Evolutionary conservation across 495 filamentous ascomycete species (phyloP), one percentile per base, ranked within the genome.

Genomic region (Penicillium nucicola): DNA sequence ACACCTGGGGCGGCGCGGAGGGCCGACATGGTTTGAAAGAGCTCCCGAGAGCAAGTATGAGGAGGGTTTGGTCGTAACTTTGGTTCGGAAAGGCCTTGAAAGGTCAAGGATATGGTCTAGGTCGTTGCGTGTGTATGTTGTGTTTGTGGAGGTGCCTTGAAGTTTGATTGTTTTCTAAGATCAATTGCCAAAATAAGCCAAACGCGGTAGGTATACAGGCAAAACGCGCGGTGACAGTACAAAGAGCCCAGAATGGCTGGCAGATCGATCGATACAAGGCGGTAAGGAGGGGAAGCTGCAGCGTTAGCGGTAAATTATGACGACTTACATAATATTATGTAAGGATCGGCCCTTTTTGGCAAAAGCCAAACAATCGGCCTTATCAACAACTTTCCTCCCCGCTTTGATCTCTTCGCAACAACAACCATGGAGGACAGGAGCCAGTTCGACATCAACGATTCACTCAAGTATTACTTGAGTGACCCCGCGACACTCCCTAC

Each of bases 391-490:
- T 34, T 55, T 35, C 37, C 53, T 55, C 56, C 52, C 54, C 54
- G 42, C 53, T 32, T 42, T 49, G 45, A 40, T 28, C 46, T 52
- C 50, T 38, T 48, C 42, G 30, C 45, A 44, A 45, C 45, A 53
- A 56, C 63, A 66, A 75, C 56, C 58, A 96, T 96, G 91, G 90
- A 88, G 64, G 76, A 80, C 43, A 74, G 75, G 52, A 76, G 88
- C 58, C 81, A 84, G 52, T 99, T 97, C 71, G 89, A 97, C 66
- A 88, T 99, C 68, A 97, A 96, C 70, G 85, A 93, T 62, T 87
- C 90, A 53, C 85, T 97, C 69, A 97, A 95, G 76, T 80, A 87
- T 63, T 97, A 99, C 70, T 86, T 95, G 77, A 89, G 87, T 73
- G 90, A 96, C 70, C 95, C 95, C 2, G 75, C 84, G 37, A 80